Base-by-base conservation (phyloP, 2,329 filamentous ascomycete species). In the Emergomyces orientalis region DNA sequence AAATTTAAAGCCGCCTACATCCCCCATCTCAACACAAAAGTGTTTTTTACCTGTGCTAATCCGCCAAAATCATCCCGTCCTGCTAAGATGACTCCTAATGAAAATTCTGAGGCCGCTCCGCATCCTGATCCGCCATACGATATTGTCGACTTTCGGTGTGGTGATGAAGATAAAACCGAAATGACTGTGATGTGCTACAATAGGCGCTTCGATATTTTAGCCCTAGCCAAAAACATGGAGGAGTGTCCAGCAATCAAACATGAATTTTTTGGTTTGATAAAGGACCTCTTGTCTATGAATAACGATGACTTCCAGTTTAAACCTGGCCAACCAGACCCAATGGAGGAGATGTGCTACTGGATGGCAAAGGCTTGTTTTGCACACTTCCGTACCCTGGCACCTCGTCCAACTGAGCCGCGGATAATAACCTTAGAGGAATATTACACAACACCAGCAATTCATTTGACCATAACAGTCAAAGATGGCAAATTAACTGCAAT, bases 371-470 rank as follows among this genome's bases (percentile, higher is more conserved):
- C 62, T 25, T 63, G 62, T 51, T 63, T 63, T 63, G 27, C 47
- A 37, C 62, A 63, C 8, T 55, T 63, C 27, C 62, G 58, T 51
- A 30, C 47, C 17, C 30, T 63, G 37, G 62, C 62, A 17, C 49
- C 62, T 61, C 58, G 32, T 61, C 49, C 58, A 59, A 55, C 62
- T 30, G 58, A 63, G 59, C 62, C 62, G 25, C 62, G 58, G 45
- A 63, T 56, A 47, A 63, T 61, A 55, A 57, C 57, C 37, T 49
- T 63, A n/a, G 49, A 63, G 58, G 62, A 63, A 63, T 63, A 63
- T 61, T 61, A 63, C 62, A 61, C 17, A n/a, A 57, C 58, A 27
- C 58, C 58, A 30, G 30, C 51, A 47, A 61, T 61, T 49, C 37
- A 45, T 19, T 61, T 63, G 25, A 63, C 43, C 27, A 55, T 63